Base-by-base conservation (phyloP, 495 filamentous ascomycete species). In the Peziza echinospora region DNA sequence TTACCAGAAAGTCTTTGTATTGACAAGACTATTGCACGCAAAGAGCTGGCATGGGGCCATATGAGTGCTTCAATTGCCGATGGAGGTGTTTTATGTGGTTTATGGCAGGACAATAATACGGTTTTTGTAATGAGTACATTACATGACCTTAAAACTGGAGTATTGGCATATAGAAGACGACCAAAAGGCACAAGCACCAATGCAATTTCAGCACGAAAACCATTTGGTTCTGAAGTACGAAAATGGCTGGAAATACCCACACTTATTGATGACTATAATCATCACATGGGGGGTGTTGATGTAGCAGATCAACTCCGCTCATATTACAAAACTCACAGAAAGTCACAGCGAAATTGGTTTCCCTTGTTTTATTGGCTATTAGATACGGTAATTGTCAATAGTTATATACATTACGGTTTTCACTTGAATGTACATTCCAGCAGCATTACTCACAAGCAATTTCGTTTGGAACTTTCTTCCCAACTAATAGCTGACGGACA, bases 261-360 rank as follows among this genome's bases (percentile, higher is more conserved):
- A 10, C 10, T 22, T 11, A 56, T 60, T 48, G 42, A 58, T 44
- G 59, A 61, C 37, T 61, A 57, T 47, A 59, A 59, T 46, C 46
- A 56, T 30, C 47, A 58, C 53, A 56, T 56, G 44, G 52, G 51
- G 42, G 52, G 54, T 13, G 48, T 60, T 16, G 54, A 59, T 50
- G 51, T 59, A 40, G 51, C 51, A 41, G 52, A 57, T 48, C 52
- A 58, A 28, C 43, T 53, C 23, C 44, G 53, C 5, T 47, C 48
- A 22, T 52, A 50, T 26, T 62, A 58, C 44, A 21, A 44, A 22
- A 53, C 48, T 9, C 53, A 60, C 23, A 45, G 37, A 26, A 24
- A 24, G 4, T 44, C 26, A 13, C 23, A 21, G 13, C 22, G 51
- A n/a, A 55, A 25, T 22, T 57, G 30, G 48, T 54, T 50, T 46